Evolutionary conservation across 345 rosid genomes (phyloP).

Genomic region (Syzygium grande): DNA sequence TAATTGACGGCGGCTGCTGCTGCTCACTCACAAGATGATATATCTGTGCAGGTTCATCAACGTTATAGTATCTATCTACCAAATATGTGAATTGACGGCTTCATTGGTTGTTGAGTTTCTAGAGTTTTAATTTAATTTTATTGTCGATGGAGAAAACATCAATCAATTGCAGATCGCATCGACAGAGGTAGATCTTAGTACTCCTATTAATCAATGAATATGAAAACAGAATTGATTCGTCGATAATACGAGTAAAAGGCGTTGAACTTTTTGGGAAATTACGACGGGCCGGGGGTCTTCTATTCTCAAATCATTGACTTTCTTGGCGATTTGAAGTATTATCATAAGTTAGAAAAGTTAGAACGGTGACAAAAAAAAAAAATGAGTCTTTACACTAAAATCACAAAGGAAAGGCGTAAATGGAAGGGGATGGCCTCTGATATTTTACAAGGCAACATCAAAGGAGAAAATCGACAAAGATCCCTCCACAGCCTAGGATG

Average conservation of each 20-base stretch:
- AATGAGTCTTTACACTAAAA: neutral
- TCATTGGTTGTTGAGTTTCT: neutral
- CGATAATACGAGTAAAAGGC: too few relatives aligned
- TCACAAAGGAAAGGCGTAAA: neutral
- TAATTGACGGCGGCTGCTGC: too few relatives aligned
- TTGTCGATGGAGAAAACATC: neutral
- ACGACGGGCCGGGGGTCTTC: accelerated
- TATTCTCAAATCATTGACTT: neutral
- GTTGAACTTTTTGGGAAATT: too few relatives aligned
- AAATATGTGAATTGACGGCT: neutral
- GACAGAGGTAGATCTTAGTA: neutral
- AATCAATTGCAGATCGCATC: neutral
- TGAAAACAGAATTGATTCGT: neutral
- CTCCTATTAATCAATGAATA: neutral
- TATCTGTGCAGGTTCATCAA: neutral
- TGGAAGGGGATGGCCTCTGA: neutral
- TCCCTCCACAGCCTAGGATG: too few relatives aligned
- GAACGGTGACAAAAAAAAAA: neutral
- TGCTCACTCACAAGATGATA: neutral
- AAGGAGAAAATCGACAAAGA: neutral
- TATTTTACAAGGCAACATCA: neutral
- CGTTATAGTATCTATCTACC: neutral
- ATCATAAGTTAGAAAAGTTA: neutral
- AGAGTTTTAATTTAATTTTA: neutral
- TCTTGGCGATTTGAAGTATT: accelerated